These are phyloP conservation scores for Wickerhamomyces bisporus DNA, from an alignment of 805 yeast species.

Conservation along the genomic window DNA sequence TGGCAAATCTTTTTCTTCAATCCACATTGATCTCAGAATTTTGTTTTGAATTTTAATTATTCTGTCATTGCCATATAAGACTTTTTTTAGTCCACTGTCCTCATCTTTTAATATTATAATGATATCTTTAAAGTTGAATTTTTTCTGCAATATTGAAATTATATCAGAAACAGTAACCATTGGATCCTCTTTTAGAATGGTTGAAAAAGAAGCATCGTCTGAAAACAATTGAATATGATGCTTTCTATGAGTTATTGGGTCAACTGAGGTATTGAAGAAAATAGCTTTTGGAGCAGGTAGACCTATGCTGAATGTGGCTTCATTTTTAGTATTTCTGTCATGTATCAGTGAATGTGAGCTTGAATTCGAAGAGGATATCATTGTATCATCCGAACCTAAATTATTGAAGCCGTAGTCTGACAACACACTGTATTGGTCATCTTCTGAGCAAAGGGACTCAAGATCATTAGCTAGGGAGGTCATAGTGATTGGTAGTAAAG, in stretches of 20 bases:
- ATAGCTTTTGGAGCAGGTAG: slow-evolving; percentile 3
- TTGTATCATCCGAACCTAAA: too few relatives aligned
- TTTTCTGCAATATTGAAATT: slow-evolving; percentile 4
- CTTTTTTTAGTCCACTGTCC: slow-evolving; percentile 4
- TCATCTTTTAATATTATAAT: slow-evolving; percentile 7
- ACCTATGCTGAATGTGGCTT: too few relatives aligned
- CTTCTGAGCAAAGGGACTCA: slow-evolving; percentile 1
- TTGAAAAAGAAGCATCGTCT: slow-evolving; percentile 3
- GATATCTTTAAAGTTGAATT: slow-evolving; percentile 8
- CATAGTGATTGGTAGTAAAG: slow-evolving; percentile 6
- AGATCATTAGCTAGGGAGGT: slow-evolving; percentile 4
- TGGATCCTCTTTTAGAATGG: slow-evolving; percentile 7
- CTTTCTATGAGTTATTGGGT: slow-evolving; percentile 2
- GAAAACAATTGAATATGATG: slow-evolving; percentile 4
- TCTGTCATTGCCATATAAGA: slow-evolving; percentile 9
- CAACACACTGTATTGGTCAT: too few relatives aligned
- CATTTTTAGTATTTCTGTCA: too few relatives aligned
- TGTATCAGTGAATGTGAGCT: too few relatives aligned
- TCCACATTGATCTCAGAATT: slow-evolving; percentile 13
- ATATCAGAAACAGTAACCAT: slow-evolving; percentile 9
- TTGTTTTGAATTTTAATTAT: slow-evolving; percentile 13
- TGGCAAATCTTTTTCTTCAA: slow-evolving; percentile 12
- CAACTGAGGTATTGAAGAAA: slow-evolving; percentile 4
- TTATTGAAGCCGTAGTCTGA: too few relatives aligned
- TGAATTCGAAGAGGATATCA: too few relatives aligned